phyloP scores from a whole-genome alignment of 2,329 filamentous ascomycete species.

The Metarhizium brunneum region DNA sequence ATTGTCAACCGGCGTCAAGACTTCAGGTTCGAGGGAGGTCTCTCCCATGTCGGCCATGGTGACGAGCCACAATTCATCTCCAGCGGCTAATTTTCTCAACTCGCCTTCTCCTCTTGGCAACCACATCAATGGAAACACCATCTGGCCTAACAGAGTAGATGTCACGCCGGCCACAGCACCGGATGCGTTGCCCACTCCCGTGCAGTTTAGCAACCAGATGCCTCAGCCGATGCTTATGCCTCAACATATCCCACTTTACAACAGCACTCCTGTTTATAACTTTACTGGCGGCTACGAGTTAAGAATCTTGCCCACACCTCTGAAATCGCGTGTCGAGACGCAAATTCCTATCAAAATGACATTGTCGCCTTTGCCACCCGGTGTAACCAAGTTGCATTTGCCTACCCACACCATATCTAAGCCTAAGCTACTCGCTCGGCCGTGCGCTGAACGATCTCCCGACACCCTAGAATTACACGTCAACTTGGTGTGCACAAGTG shows the following conservation, averaged over 20 bases:
- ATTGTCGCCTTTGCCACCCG: constrained; percentile 63
- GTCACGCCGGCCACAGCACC: constrained; percentile 14
- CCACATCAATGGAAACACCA: constrained; percentile 19
- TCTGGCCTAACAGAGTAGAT: constrained; percentile 27
- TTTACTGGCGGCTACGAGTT: constrained; percentile 33
- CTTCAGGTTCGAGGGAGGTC: constrained; percentile 39
- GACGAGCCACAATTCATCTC: constrained; percentile 44
- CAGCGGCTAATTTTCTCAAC: constrained; percentile 33
- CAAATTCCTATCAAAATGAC: constrained; percentile 86
- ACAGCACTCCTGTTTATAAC: constrained; percentile 16
- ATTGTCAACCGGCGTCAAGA: constrained; percentile 37
- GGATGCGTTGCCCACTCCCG: constrained; percentile 14
- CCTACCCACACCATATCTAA: constrained; percentile 90
- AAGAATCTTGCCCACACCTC: constrained; percentile 56
- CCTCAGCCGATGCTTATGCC: constrained; percentile 21
- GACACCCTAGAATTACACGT: constrained; percentile 75
- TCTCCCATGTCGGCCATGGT: constrained; percentile 45
- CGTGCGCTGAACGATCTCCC: constrained; percentile 51
- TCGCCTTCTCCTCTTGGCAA: constrained; percentile 36
- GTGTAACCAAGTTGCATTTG: constrained; percentile 73
- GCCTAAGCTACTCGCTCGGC: constrained; percentile 77
- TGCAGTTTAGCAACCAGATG: constrained; percentile 17
- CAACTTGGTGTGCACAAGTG: constrained; percentile 83
- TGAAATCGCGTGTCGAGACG: constrained; percentile 90
- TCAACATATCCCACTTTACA: constrained; percentile 19